Conservation (phyloP, 441 rosid genomes). For the Adansonia grandidieri region DNA sequence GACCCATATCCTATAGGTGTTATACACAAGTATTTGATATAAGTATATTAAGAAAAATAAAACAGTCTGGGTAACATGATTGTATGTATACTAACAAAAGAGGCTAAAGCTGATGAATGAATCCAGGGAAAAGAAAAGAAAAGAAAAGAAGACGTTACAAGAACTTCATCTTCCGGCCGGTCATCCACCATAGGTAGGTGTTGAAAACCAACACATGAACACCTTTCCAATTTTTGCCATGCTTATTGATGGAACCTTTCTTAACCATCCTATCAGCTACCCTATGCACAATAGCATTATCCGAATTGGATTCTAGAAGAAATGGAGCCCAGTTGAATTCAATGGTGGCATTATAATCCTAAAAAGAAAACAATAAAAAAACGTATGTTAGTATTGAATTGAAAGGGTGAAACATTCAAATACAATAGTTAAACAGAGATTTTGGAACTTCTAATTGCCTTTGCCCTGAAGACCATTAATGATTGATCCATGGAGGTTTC, state of each 20-base stretch:
- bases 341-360: constrained; percentile 90
- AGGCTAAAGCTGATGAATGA: no score
- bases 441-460: constrained; percentile 44
- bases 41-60: no score
- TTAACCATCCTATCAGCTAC: constrained; percentile 76
- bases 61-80: no score
- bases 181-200: constrained; percentile 97
- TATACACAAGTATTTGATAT: no score
- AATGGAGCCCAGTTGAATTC: constrained; percentile 99
- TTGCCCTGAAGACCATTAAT: constrained; percentile 70
- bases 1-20: no score
- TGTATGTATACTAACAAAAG: no score
- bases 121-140: not conserved
- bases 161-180: constrained; percentile 76
- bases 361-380: not conserved
- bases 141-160: constrained; percentile 43
- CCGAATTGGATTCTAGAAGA: constrained; percentile 88
- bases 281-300: constrained; percentile 72
- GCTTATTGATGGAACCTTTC: constrained; percentile 75
- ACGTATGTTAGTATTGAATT: no score
- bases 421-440: not conserved
- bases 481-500: constrained; percentile 56
- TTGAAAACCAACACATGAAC: constrained; percentile 84
- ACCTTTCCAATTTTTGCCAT: constrained; percentile 78
- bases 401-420: no score